Base-by-base conservation (phyloP, 768 basidiomycete species). In the Auriscalpium microsporum region DNA sequence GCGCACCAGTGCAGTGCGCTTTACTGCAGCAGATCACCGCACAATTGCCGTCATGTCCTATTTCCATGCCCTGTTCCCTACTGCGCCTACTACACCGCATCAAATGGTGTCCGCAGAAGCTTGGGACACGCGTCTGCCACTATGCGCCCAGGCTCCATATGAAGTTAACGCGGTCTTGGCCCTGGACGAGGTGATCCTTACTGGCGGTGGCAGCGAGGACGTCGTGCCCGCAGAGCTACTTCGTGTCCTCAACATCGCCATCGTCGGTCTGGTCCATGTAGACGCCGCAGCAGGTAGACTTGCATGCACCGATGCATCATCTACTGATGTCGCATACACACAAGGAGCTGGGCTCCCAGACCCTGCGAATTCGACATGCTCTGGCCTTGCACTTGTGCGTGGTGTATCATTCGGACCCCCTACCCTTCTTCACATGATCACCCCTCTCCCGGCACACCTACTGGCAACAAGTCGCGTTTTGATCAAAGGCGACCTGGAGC, bases 401-500 rank as follows among this genome's bases (percentile, higher is more conserved):
- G n/a, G 69, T 56, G 13, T 56, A 63, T 51, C 44, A 48, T 28
- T 28, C 7, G 28, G 28, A 4, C 28, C 28, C 28, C 51, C 45
- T 37, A 58, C 58, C 14, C 69, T 75, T 45, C 69, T 94, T 37
- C 92, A 95, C 36, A 61, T 96, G n/a, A 72, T 96, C 37, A 92
- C 94, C 0, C 91, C 94, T 0, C 57, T 93, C 1, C 82, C 85
- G 0, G 69, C 78, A 0, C 52, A 64, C 0, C 44, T 75, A 1
- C 74, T 95, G 2, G 58, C 64, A 0, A 62, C 66, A 7, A 58
- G 64, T 21, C 70, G 80, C 4, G 72, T 82, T 17, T 63, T 95
- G 3, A 82, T 95, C 47, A 93, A 89, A 67, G 94, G 94, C 8
- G 91, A 93, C 65, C 73, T 94, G 63, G 92, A 94, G 67, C 69